Conservation (phyloP, 306 rosid species). For the Abrus pulchellus region DNA sequence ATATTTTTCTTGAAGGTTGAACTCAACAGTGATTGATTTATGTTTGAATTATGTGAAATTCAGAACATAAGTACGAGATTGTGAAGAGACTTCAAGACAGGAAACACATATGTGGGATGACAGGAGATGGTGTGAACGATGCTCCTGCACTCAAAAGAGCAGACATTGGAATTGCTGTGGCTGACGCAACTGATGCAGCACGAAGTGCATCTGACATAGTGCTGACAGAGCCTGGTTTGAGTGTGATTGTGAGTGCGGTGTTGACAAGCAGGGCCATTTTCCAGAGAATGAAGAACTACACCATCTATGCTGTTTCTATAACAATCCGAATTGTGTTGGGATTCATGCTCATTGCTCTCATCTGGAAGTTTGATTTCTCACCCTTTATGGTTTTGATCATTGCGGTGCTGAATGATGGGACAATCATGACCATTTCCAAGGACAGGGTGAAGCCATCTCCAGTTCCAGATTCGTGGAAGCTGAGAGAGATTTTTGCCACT, state of each 20-base stretch:
- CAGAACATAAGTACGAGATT: conserved; percentile 94
- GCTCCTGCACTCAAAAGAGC: conserved; percentile 91
- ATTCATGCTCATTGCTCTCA: conserved; percentile 82
- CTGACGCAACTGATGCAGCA: conserved; percentile 95
- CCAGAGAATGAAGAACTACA: conserved; percentile 96
- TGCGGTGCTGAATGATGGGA: conserved; percentile 92
- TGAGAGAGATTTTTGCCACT: conserved; percentile 83
- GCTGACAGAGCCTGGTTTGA: conserved; percentile 90
- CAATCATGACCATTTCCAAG: conserved; percentile 95
- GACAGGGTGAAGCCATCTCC: conserved; percentile 96
- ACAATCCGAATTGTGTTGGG: conserved; percentile 89
- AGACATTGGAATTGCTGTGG: conserved; percentile 95
- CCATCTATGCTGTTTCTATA: conserved; percentile 90
- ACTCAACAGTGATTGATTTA: not conserved
- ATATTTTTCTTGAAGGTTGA: too few species aligned
- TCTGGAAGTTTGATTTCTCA: conserved; percentile 92
- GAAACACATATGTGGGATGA: conserved; percentile 92
- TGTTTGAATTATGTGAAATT: conserved; percentile 25
- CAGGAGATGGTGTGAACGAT: conserved; percentile 97
- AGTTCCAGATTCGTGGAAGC: conserved; percentile 93
- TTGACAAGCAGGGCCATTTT: conserved; percentile 92
- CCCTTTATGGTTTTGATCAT: conserved; percentile 95
- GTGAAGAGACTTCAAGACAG: conserved; percentile 83
- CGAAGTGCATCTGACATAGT: conserved; percentile 92
- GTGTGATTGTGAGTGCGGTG: conserved; percentile 89